These are phyloP conservation scores for Astrephomene gubernaculifera DNA, from an alignment of 139 green algal species.

Conservation along the genomic window DNA sequence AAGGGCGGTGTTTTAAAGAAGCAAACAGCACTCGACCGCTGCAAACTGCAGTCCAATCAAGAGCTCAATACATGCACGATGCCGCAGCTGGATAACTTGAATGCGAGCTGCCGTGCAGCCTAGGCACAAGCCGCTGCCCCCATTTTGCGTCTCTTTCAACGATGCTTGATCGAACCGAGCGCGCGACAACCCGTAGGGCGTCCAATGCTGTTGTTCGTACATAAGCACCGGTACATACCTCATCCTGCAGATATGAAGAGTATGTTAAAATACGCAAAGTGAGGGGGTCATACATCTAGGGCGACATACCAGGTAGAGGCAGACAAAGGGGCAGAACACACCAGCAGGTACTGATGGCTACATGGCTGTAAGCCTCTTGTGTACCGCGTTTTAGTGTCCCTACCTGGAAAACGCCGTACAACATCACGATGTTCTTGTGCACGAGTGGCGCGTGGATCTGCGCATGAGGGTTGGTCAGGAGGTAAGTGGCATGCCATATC, in stretches of 20 bases:
- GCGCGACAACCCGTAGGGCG: background rate
- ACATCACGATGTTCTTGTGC: conserved; percentile 41
- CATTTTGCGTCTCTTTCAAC: no score
- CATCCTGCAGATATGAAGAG: background rate
- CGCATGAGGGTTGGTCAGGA: background rate
- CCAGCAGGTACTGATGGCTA: background rate
- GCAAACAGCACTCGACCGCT: no score
- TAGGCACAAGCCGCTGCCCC: background rate
- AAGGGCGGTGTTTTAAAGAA: no score
- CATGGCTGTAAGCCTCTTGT: background rate
- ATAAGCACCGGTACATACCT: background rate
- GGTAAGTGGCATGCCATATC: background rate
- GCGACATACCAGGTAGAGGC: background rate
- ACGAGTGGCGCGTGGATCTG: conserved; percentile 37
- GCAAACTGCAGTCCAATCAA: background rate
- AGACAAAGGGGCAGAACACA: background rate
- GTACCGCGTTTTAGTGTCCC: background rate
- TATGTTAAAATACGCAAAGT: background rate
- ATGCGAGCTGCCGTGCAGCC: background rate
- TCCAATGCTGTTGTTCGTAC: background rate
- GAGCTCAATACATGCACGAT: background rate
- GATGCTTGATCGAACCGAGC: background rate
- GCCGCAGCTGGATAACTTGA: background rate
- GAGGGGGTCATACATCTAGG: background rate
- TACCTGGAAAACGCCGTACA: conserved; percentile 49